A percentile compares a stretch with the other conserved stretches of the same genome.
These are phyloP conservation scores for Ustilago vetiveriae DNA, from an alignment of 1,284 basidiomycete species.

Conservation along the genomic window DNA sequence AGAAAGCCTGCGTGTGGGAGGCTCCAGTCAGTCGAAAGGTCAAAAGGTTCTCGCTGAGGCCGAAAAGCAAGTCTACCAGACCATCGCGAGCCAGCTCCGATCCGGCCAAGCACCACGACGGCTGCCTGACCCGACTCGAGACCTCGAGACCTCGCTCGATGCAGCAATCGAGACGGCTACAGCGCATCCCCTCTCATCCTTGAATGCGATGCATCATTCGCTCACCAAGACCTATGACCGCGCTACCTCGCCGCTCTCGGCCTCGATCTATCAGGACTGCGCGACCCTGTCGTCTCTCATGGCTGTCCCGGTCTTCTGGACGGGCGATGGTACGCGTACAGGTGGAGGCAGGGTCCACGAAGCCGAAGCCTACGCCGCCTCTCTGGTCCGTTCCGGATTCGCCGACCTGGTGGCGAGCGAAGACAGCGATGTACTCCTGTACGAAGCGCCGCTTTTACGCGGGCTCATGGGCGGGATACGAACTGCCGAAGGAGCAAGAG, in stretches of 20 bases:
- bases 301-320: constrained; percentile 60
- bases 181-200: constrained; percentile 12
- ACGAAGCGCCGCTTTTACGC: constrained; percentile 63
- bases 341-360: constrained; percentile 60
- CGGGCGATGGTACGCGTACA: constrained; percentile 52
- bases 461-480: constrained; percentile 50
- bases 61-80: constrained; percentile 36
- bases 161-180: background rate
- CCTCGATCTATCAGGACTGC: constrained; percentile 49
- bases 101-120: constrained; percentile 21
- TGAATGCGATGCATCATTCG: constrained; percentile 37
- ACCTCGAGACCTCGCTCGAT: background rate
- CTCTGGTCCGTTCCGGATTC: constrained; percentile 56
- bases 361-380: constrained; percentile 65
- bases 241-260: constrained; percentile 41
- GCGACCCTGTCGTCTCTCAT: constrained; percentile 55
- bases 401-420: constrained; percentile 66
- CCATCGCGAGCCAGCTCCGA: constrained; percentile 29
- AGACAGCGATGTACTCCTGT: constrained; percentile 66
- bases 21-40: constrained; percentile 31
- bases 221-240: constrained; percentile 52
- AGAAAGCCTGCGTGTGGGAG: constrained; percentile 10
- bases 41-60: constrained; percentile 34
- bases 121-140: background rate
- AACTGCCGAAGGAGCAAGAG: constrained; percentile 13